Percentiles rank a stretch among this genome's conserved stretches.
Conservation (phyloP, 176 grass and related monocot species). For the Aegilops bicornis region DNA sequence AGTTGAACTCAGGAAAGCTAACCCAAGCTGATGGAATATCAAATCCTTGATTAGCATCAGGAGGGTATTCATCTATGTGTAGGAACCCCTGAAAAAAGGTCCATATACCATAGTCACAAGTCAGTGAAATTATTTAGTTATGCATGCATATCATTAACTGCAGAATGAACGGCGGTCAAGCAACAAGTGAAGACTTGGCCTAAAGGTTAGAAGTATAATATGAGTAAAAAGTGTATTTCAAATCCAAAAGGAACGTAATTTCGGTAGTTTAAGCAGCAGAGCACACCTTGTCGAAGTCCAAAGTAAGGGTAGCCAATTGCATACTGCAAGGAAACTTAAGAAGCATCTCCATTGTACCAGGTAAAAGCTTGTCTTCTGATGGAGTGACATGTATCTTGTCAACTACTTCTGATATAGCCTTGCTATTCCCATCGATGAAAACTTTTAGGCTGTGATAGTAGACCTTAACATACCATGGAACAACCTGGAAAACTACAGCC, state of each 20-base stretch:
- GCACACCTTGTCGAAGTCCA: conserved; percentile 96
- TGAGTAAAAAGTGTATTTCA: conserved; percentile 14
- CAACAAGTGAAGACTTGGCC: neutral
- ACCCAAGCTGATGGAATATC: conserved; percentile 98
- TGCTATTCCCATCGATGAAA: conserved; percentile 71
- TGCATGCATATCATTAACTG: neutral
- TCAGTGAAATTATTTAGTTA: conserved; percentile 1
- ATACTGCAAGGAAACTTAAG: conserved; percentile 75
- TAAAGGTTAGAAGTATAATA: conserved; percentile 8
- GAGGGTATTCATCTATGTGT: conserved; percentile 98
- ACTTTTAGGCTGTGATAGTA: conserved; percentile 93
- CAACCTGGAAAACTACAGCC: conserved; percentile 82
- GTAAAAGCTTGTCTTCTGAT: conserved; percentile 90
- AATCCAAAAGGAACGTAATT: neutral
- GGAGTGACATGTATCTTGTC: conserved; percentile 85
- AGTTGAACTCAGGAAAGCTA: conserved; percentile 86
- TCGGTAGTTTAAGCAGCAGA: conserved; percentile 32
- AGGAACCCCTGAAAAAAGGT: conserved; percentile 79
- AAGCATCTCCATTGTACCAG: conserved; percentile 85
- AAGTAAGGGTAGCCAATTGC: conserved; percentile 65
- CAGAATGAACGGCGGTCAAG: neutral
- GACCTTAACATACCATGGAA: conserved; percentile 98
- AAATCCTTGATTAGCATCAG: conserved; percentile 99
- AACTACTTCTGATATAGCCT: conserved; percentile 63
- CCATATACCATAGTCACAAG: conserved; percentile 15